A percentile compares a stretch with the other conserved stretches of the same genome.
Conservation (phyloP, 768 basidiomycete species). For the Agrocybe praecox region DNA sequence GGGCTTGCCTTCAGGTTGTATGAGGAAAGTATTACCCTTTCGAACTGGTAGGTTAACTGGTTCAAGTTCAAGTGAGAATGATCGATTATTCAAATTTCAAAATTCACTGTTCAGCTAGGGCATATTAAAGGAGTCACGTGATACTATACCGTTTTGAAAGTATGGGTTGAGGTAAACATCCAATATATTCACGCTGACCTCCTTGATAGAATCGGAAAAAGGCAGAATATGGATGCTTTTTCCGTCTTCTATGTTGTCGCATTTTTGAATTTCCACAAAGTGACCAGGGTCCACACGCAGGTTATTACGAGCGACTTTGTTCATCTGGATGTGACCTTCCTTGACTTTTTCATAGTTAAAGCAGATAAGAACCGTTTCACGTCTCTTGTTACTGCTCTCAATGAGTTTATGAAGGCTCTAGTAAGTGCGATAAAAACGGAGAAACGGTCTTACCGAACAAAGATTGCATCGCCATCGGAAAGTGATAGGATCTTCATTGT, state of each 20-base stretch:
- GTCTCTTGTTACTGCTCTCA: conserved; percentile 91
- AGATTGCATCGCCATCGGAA: conserved; percentile 98
- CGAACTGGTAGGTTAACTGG: conserved; percentile 93
- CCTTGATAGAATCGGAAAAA: conserved; percentile 98
- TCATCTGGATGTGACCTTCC: conserved; percentile 96
- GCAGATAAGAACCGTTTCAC: conserved; percentile 97
- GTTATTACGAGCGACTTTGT: conserved; percentile 99
- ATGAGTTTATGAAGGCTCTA: too few relatives aligned
- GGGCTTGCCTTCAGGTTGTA: conserved; percentile 96
- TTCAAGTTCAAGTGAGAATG: too few relatives aligned
- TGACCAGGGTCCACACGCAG: conserved; percentile 97
- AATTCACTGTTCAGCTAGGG: too few relatives aligned
- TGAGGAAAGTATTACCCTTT: conserved; percentile 99
- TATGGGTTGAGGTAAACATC: conserved; percentile 99
- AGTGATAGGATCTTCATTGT: conserved; percentile 95
- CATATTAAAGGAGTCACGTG: conserved; percentile 4
- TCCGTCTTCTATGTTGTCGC: conserved; percentile 98
- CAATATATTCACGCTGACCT: conserved; percentile 96
- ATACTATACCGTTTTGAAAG: conserved; percentile 82
- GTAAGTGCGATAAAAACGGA: too few relatives aligned
- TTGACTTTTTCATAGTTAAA: conserved; percentile 95
- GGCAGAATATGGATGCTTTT: conserved; percentile 96
- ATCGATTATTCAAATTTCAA: too few relatives aligned
- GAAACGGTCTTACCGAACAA: conserved; percentile 65
- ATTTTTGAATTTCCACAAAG: conserved; percentile 93